Evolutionary conservation across 495 filamentous ascomycete genomes (phyloP).

Genomic region (Tuber indicum): DNA sequence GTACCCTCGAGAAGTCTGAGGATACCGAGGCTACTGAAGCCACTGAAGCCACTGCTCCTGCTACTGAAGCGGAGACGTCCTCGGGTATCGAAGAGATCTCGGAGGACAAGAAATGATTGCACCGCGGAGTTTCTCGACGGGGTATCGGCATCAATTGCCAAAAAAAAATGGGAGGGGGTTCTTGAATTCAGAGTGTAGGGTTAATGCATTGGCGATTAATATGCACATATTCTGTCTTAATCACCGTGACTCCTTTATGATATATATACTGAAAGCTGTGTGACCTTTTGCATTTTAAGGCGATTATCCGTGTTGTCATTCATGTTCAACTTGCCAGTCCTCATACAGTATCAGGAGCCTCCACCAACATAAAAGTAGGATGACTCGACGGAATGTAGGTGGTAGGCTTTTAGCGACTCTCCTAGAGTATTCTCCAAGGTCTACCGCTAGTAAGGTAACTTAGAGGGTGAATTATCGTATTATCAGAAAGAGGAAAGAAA

Average conservation of each 20-base stretch:
- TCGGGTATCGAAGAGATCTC: conserved; percentile 22
- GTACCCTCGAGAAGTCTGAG: not conserved
- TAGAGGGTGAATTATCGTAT: not conserved
- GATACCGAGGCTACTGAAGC: conserved; percentile 6
- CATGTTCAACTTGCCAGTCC: not conserved
- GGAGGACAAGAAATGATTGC: conserved; percentile 8
- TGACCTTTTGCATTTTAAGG: not conserved
- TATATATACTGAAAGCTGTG: not conserved
- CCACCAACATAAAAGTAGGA: not conserved
- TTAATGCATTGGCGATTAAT: not conserved
- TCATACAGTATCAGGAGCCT: not conserved
- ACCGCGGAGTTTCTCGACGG: not conserved
- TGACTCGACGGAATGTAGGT: not conserved
- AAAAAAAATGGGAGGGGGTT: not conserved
- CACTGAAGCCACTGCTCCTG: not conserved
- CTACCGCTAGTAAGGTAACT: not conserved
- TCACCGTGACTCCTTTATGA: not conserved
- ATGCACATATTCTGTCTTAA: not conserved
- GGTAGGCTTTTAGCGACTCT: not conserved
- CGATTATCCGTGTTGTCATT: not conserved
- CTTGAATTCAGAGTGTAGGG: not conserved
- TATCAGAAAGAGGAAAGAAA: not conserved
- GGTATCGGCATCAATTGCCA: not conserved
- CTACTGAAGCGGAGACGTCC: conserved; percentile 12
- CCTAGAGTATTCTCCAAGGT: not conserved